phyloP scores from a whole-genome alignment of 805 yeast species.

The Wickerhamiella domercqiae region DNA sequence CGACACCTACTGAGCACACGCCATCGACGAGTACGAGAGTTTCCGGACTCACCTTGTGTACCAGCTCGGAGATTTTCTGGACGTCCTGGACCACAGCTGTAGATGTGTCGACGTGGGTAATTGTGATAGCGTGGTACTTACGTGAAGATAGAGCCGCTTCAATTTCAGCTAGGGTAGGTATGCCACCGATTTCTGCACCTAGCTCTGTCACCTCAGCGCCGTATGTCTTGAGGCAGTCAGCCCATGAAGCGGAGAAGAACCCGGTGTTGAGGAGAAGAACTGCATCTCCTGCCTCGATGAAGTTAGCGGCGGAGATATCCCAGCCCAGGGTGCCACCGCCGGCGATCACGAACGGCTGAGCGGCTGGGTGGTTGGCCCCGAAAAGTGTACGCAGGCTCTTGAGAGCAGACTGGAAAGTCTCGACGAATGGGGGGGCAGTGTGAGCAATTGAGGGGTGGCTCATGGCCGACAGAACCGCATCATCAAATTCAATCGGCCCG shows the following conservation, averaged over 20 bases:
- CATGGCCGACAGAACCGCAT: slow-evolving; percentile 64
- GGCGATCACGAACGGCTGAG: slow-evolving; percentile 69
- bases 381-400: slow-evolving; percentile 57
- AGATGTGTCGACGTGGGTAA: slow-evolving; percentile 94
- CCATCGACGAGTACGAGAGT: slow-evolving; percentile 81
- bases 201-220: slow-evolving; percentile 62
- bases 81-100: slow-evolving; percentile 81
- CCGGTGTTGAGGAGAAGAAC: slow-evolving; percentile 82
- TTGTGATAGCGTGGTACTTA: slow-evolving; percentile 54
- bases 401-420: slow-evolving; percentile 55
- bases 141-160: slow-evolving; percentile 38
- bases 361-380: slow-evolving; percentile 45
- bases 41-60: slow-evolving; percentile 54
- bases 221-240: slow-evolving; percentile 55
- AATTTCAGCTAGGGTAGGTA: slow-evolving; percentile 41
- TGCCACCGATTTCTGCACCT: slow-evolving; percentile 59
- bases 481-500: slow-evolving; percentile 77
- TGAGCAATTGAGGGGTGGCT: slow-evolving; percentile 78
- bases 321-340: slow-evolving; percentile 95
- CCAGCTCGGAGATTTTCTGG: slow-evolving; percentile 42
- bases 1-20: slow-evolving; percentile 89
- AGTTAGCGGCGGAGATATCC: slow-evolving; percentile 76
- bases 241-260: slow-evolving; percentile 68
- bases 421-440: slow-evolving; percentile 69
- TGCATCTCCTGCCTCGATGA: slow-evolving; percentile 46